Evolutionary conservation across 2,329 filamentous ascomycete genomes (phyloP), one percentile per base, ranked within the genome.

Genomic region (Ceratocystis cacaofunesta): DNA sequence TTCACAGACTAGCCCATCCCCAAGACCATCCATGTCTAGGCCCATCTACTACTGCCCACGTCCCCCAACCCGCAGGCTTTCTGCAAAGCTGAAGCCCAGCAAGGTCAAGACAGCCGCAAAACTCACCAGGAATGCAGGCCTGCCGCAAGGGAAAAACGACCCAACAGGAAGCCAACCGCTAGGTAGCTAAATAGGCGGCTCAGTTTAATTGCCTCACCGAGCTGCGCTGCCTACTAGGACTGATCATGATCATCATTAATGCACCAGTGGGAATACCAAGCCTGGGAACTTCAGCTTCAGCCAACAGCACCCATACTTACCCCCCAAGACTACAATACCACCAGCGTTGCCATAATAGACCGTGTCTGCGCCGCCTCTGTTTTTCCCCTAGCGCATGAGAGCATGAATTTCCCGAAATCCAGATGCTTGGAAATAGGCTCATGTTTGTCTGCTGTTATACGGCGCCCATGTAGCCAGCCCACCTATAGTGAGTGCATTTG

Each of bases 241-340:
- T 58, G 55, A 58, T 58, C 55, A 30, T 58, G 55, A 58, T 58
- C 55, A 30, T 58, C 55, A 58, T 58, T 58, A 58, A 58, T 58
- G 55, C 28, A n/a, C 55, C 52, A 58, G 17, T 58, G 28, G 7
- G 52, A 36, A 58, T 58, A 30, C 55, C 28, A 32, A 36, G 30
- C 28, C n/a, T 30, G 32, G n/a, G 28, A n/a, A 36, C 55, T 30
- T 58, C 12, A 32, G 28, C 55, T 41, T 58, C 55, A 58, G 30
- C 52, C 52, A 57, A n/a, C 55, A 58, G 32, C 12, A 32, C 3
- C 55, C 25, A 32, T 30, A 32, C 28, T 28, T 28, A 28, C 28
- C 28, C 55, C 55, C 25, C 28, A 17, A 17, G 52, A 8, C 10
- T 10, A 6, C 22, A 28, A 32, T 4, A 22, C 52, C 52, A 15